phyloP scores from a whole-genome alignment of 2,329 filamentous ascomycete species.

The Leptographium flavum region DNA sequence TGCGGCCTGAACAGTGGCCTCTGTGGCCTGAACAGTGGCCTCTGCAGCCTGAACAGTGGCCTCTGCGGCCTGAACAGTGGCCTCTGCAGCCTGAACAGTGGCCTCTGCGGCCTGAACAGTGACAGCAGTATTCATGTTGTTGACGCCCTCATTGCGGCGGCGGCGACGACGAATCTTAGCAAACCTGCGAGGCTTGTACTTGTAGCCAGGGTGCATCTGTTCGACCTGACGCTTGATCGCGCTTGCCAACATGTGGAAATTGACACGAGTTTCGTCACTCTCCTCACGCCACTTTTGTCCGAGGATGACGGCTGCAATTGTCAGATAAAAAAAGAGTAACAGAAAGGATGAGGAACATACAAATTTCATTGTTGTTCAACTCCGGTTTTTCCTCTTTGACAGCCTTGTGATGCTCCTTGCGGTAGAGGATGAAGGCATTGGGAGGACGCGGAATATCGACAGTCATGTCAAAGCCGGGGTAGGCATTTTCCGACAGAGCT shows the following conservation, averaged over 20 bases:
- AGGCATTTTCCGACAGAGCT: background rate
- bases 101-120: no score
- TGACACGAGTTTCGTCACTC: constrained; percentile 15
- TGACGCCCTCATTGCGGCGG: background rate
- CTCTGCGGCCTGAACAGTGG: no score
- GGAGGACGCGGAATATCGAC: constrained; percentile 21
- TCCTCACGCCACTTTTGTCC: constrained; percentile 22
- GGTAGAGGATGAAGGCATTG: constrained; percentile 28
- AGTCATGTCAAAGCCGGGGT: background rate
- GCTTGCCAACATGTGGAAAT: constrained; percentile 19
- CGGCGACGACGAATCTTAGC: constrained; percentile 10
- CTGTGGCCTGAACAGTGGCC: no score
- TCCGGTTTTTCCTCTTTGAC: constrained; percentile 20
- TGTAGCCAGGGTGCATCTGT: constrained; percentile 21
- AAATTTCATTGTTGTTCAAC: constrained; percentile 28
- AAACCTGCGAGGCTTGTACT: constrained; percentile 22
- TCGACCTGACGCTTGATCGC: constrained; percentile 18
- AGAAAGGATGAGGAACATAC: constrained; percentile 16
- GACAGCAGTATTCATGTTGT: background rate
- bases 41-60: no score
- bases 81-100: background rate
- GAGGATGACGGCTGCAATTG: constrained; percentile 19
- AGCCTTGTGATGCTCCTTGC: constrained; percentile 22
- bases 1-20: no score
- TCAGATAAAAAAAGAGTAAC: constrained; percentile 8